phyloP scores from a whole-genome alignment of 1,139 yeast species.

The Kodamaea suecica region DNA sequence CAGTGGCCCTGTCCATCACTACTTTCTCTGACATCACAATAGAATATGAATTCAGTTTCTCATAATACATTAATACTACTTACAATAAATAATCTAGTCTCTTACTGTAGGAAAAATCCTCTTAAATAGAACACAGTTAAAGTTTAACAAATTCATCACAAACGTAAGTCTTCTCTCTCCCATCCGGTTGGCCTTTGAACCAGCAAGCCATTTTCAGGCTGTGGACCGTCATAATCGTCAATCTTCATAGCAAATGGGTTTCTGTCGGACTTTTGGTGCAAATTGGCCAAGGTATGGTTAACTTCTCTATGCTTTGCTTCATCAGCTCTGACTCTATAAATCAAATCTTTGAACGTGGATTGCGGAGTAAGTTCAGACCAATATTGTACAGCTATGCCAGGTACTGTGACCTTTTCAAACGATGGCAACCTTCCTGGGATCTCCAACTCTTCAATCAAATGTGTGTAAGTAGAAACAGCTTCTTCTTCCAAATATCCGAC shows the following conservation, averaged over 20 bases:
- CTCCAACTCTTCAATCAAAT: slow-evolving; percentile 53
- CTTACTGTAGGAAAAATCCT: no score
- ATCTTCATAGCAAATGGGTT: slow-evolving; percentile 64
- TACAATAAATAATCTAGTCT: no score
- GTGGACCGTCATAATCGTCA: slow-evolving; percentile 38
- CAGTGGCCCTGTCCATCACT: no score
- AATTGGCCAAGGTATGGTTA: slow-evolving; percentile 71
- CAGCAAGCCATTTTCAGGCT: slow-evolving; percentile 54
- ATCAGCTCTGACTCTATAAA: slow-evolving; percentile 57
- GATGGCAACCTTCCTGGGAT: slow-evolving; percentile 51
- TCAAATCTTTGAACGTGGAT: slow-evolving; percentile 58
- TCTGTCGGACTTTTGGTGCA: slow-evolving; percentile 52
- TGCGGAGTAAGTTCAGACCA: slow-evolving; percentile 53
- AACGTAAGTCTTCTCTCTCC: slow-evolving; percentile 52
- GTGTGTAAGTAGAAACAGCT: slow-evolving; percentile 70
- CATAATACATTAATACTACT: no score
- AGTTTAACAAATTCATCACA: no score
- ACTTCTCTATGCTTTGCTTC: slow-evolving; percentile 78
- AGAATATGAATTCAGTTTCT: no score
- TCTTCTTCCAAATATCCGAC: slow-evolving; percentile 81
- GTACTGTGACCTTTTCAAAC: slow-evolving; percentile 44
- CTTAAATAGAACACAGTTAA: no score
- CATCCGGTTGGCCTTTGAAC: slow-evolving; percentile 54
- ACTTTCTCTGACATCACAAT: no score
- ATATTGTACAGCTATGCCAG: slow-evolving; percentile 59